Evolutionary conservation across 164 flowering plant genomes (phyloP).

Genomic region (Nymphaea colorata): DNA sequence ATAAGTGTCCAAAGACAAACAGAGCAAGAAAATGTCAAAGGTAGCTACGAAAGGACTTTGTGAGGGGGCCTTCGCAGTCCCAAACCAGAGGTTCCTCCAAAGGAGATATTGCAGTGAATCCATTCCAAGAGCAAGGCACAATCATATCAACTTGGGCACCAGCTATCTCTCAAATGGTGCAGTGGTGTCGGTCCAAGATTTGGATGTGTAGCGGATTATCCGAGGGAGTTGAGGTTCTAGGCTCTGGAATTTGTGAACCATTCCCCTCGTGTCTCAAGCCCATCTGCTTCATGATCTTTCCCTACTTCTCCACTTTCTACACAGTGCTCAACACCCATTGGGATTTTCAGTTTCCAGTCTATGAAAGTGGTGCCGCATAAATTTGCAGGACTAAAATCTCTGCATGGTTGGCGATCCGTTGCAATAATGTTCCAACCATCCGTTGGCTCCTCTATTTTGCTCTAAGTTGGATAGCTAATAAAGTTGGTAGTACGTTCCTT

Average conservation of each 20-base stretch:
- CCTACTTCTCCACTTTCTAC: too few relatives aligned
- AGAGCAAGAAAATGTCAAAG: not conserved
- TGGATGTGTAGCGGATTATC: constrained; percentile 84
- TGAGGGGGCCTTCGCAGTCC: constrained; percentile 81
- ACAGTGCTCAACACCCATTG: not conserved
- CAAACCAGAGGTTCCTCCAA: constrained; percentile 48
- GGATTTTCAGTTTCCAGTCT: not conserved
- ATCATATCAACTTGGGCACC: constrained; percentile 68
- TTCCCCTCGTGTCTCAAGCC: constrained; percentile 43
- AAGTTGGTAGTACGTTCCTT: too few relatives aligned
- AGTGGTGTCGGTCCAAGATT: constrained; percentile 87
- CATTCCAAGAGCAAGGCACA: constrained; percentile 53
- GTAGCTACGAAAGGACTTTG: constrained; percentile 43
- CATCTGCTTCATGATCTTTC: constrained; percentile 10
- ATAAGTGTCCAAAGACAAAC: not conserved
- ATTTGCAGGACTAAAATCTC: not conserved
- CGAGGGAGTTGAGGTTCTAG: constrained; percentile 46
- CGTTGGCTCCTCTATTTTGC: not conserved
- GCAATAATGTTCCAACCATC: not conserved
- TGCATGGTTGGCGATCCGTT: not conserved
- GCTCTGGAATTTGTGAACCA: constrained; percentile 67
- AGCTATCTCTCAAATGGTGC: constrained; percentile 60
- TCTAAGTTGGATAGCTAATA: too few relatives aligned
- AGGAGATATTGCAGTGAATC: constrained; percentile 57
- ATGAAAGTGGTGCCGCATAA: not conserved